Evolutionary conservation across 805 yeast genomes (phyloP).

Genomic region (Saccharomycopsis sp.): DNA sequence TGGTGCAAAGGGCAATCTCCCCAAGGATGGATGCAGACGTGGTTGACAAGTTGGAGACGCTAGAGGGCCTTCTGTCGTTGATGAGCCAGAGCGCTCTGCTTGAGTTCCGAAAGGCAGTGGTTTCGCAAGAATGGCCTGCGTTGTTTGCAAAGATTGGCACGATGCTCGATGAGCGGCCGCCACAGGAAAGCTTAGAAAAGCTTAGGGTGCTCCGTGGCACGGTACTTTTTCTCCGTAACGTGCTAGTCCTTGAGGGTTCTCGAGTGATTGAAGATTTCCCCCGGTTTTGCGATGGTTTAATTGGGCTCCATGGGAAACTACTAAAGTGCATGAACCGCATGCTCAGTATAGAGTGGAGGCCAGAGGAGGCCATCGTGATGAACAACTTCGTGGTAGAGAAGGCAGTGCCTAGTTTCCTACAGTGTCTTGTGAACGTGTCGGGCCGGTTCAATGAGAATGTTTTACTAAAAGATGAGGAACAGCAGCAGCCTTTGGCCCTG

Average conservation of each 20-base stretch:
- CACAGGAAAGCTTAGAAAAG: too few relatives aligned
- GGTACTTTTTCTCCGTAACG: slow-evolving; percentile 40
- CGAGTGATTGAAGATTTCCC: slow-evolving; percentile 22
- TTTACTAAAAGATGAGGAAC: neutral
- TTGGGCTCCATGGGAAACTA: slow-evolving; percentile 1
- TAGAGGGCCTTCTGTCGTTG: too few relatives aligned
- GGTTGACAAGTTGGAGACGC: too few relatives aligned
- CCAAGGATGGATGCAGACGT: too few relatives aligned
- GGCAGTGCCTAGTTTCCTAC: slow-evolving; percentile 9
- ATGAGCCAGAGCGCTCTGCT: too few relatives aligned
- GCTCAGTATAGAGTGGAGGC: neutral
- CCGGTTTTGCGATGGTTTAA: slow-evolving; percentile 1
- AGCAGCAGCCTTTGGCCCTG: neutral
- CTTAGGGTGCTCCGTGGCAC: slow-evolving; percentile 17
- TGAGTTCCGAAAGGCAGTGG: too few relatives aligned
- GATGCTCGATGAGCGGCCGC: too few relatives aligned
- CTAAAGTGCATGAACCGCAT: neutral
- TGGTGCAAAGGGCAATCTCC: too few relatives aligned
- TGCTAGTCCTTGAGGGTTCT: slow-evolving; percentile 28
- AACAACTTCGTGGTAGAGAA: slow-evolving; percentile 6
- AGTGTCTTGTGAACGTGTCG: slow-evolving; percentile 16
- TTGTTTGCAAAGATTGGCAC: too few relatives aligned
- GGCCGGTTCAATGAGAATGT: too few relatives aligned
- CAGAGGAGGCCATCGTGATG: neutral
- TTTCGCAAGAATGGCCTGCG: too few relatives aligned